Percentiles rank a stretch among this genome's conserved stretches.
Conservation (phyloP, 768 basidiomycete species). For the Naematelia encephala region DNA sequence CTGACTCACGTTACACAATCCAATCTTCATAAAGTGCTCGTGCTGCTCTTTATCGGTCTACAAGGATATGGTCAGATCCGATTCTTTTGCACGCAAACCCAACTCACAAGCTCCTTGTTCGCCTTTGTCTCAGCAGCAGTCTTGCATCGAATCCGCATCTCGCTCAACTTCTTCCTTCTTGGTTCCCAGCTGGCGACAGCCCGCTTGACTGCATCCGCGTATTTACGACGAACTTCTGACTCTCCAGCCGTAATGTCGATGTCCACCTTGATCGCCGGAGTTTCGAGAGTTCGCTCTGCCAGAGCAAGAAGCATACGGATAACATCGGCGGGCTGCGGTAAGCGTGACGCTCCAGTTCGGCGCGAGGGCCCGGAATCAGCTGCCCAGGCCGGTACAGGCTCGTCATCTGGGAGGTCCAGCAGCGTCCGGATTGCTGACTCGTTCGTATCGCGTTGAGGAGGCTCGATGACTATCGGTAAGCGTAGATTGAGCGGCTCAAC, state of each 20-base stretch:
- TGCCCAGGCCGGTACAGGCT: slow-evolving; percentile 26
- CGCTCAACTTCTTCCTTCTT: slow-evolving; percentile 27
- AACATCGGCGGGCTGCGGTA: slow-evolving; percentile 29
- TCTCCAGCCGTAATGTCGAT: slow-evolving; percentile 23
- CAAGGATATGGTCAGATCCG: neutral
- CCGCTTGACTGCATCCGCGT: slow-evolving; percentile 12
- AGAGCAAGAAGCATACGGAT: slow-evolving; percentile 36
- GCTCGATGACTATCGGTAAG: slow-evolving; percentile 6
- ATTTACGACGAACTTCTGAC: slow-evolving; percentile 8
- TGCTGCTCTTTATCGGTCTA: slow-evolving; percentile 10
- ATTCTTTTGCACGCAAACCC: neutral
- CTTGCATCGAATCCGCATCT: slow-evolving; percentile 14
- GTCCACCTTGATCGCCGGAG: slow-evolving; percentile 20
- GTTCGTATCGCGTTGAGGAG: slow-evolving; percentile 10
- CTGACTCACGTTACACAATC: slow-evolving; percentile 16
- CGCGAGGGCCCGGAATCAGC: slow-evolving; percentile 23
- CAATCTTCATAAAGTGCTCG: slow-evolving; percentile 12
- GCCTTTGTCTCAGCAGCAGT: slow-evolving; percentile 25
- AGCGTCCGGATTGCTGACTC: slow-evolving; percentile 21
- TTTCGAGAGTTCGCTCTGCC: slow-evolving; percentile 24
- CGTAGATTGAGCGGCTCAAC: slow-evolving; percentile 15
- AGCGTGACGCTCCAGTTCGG: slow-evolving; percentile 25
- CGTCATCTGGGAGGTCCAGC: slow-evolving; percentile 19
- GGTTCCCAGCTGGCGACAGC: slow-evolving; percentile 13
- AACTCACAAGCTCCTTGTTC: slow-evolving; percentile 20